phyloP scores from a whole-genome alignment of 257 asterid species.

The Ehretia macrophylla region DNA sequence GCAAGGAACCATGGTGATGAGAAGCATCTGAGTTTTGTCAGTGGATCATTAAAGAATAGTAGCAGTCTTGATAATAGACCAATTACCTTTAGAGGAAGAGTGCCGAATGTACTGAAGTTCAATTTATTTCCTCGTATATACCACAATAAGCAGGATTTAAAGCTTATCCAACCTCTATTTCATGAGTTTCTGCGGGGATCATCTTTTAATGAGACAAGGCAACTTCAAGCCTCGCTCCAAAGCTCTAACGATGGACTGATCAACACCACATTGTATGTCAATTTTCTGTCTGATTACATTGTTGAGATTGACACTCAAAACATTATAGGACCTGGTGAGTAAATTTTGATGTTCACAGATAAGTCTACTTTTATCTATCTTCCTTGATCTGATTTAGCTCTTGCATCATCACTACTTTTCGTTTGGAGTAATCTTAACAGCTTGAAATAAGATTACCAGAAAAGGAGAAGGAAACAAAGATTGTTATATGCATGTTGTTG shows the following conservation, averaged over 20 bases:
- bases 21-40: constrained; percentile 76
- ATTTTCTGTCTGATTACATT: constrained; percentile 78
- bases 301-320: constrained; percentile 76
- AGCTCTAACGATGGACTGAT: constrained; percentile 60
- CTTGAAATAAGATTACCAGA: neutral
- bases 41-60: constrained; percentile 64
- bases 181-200: constrained; percentile 93
- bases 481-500: neutral
- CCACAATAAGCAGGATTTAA: constrained; percentile 59
- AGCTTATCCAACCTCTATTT: constrained; percentile 89
- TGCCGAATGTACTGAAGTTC: constrained; percentile 74
- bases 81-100: constrained; percentile 68
- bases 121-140: constrained; percentile 76
- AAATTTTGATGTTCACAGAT: constrained; percentile 18
- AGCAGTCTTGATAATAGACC: constrained; percentile 45
- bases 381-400: neutral
- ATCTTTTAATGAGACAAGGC: constrained; percentile 49
- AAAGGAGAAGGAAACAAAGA: neutral
- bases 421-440: neutral
- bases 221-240: constrained; percentile 67
- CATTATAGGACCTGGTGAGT: constrained; percentile 84
- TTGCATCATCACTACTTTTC: neutral
- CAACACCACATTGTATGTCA: constrained; percentile 72
- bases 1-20: constrained; percentile 53
- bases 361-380: neutral